These are phyloP conservation scores for Tuber melanosporum DNA, from an alignment of 495 filamentous ascomycete genomes.

Conservation along the genomic window DNA sequence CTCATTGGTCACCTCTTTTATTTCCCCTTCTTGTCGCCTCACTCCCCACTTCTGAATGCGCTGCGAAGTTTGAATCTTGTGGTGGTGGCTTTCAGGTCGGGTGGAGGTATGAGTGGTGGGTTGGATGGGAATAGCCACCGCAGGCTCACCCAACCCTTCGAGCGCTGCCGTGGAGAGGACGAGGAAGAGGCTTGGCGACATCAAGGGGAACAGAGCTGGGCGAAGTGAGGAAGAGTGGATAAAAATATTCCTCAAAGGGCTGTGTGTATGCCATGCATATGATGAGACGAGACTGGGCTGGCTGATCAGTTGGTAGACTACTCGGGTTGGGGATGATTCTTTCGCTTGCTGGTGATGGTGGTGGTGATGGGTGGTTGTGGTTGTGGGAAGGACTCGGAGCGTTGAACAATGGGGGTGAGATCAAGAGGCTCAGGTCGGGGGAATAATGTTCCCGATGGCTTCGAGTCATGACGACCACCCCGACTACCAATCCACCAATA, in stretches of 20 bases:
- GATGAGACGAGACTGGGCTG: not conserved
- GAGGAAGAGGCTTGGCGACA: not conserved
- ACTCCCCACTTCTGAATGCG: not conserved
- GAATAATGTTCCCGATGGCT: not conserved
- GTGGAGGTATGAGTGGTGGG: not conserved
- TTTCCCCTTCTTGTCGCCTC: not conserved
- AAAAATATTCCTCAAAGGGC: not conserved
- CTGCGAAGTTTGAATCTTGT: not conserved
- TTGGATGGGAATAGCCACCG: not conserved
- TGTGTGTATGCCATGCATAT: not conserved
- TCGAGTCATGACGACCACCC: not conserved
- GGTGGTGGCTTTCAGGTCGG: not conserved
- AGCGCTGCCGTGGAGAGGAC: not conserved
- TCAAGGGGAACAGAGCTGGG: not conserved
- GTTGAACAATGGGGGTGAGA: not conserved
- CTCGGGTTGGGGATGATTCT: not conserved
- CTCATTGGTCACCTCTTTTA: not conserved
- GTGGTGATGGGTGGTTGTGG: not conserved
- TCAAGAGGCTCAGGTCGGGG: not conserved
- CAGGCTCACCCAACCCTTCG: not conserved
- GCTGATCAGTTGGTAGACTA: not conserved
- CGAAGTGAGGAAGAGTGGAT: not conserved
- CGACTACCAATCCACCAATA: not conserved
- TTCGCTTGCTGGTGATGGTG: not conserved
- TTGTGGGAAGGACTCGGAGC: not conserved